Conservation (phyloP, 1,284 basidiomycete genomes). For the Cryptococcus sp. region DNA sequence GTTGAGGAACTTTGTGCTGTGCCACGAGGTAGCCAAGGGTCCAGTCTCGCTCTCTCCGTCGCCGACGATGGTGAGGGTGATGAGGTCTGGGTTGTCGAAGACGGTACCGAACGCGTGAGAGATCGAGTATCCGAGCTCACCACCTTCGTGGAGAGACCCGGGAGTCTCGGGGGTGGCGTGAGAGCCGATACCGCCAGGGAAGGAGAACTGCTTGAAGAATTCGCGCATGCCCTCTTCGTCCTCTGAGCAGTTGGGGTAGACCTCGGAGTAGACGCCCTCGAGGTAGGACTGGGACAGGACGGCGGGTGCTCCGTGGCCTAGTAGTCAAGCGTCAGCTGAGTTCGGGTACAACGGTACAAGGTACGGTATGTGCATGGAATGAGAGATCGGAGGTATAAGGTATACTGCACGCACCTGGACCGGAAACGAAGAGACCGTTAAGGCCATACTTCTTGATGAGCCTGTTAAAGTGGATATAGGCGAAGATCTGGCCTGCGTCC, state of each 20-base stretch:
- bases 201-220: conserved; percentile 53
- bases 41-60: conserved; percentile 85
- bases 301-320: conserved; percentile 80
- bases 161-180: conserved; percentile 72
- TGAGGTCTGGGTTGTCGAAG: conserved; percentile 82
- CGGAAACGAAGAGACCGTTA: conserved; percentile 63
- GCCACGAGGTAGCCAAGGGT: conserved; percentile 76
- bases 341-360: not conserved
- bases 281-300: conserved; percentile 79
- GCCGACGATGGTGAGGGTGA: conserved; percentile 74
- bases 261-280: conserved; percentile 72
- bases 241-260: conserved; percentile 69
- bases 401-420: conserved; percentile 23
- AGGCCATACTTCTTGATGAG: conserved; percentile 59
- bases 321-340: conserved; percentile 32
- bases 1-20: conserved; percentile 69
- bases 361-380: not conserved
- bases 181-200: conserved; percentile 56
- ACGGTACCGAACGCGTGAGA: conserved; percentile 72
- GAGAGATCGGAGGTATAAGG: not conserved
- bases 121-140: conserved; percentile 81
- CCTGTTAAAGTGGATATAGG: conserved; percentile 77
- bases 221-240: conserved; percentile 64
- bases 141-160: conserved; percentile 81
- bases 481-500: conserved; percentile 68